Conservation (phyloP, 495 filamentous ascomycete species). For the Elasticomyces elasticus region DNA sequence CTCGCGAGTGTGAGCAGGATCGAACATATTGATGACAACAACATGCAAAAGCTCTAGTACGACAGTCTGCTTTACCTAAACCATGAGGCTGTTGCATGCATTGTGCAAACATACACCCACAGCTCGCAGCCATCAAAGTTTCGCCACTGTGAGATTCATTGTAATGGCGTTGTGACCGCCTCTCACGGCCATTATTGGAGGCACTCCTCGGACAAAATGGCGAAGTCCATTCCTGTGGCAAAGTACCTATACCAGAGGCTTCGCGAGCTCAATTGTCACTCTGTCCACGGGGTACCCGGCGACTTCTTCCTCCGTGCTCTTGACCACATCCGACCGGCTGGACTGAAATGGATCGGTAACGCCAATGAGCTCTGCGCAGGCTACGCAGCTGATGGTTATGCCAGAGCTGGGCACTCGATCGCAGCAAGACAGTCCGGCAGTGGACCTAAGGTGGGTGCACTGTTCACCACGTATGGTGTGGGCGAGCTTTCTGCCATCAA, state of each 20-base stretch:
- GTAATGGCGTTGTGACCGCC: too few relatives aligned
- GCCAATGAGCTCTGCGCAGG: constrained; percentile 61
- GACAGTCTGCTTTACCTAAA: too few relatives aligned
- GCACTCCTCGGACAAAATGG: background rate
- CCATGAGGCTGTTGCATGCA: too few relatives aligned
- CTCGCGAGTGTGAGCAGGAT: too few relatives aligned
- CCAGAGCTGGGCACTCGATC: constrained; percentile 32
- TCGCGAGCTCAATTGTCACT: constrained; percentile 49
- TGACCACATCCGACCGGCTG: constrained; percentile 51
- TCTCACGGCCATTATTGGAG: too few relatives aligned
- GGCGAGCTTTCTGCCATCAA: constrained; percentile 62
- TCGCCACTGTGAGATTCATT: too few relatives aligned
- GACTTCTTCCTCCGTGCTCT: constrained; percentile 42
- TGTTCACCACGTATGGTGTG: constrained; percentile 69
- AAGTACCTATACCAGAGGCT: constrained; percentile 53
- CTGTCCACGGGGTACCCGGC: constrained; percentile 58
- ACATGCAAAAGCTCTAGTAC: too few relatives aligned
- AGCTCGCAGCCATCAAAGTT: too few relatives aligned
- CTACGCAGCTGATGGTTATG: constrained; percentile 66
- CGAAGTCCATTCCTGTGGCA: background rate
- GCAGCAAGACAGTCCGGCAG: background rate
- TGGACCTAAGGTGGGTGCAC: constrained; percentile 42
- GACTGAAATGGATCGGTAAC: constrained; percentile 57
- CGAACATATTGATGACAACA: too few relatives aligned
- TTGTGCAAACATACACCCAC: too few relatives aligned